Base-by-base conservation (phyloP, 1,139 yeast species). In the Taphrina deformans region DNA sequence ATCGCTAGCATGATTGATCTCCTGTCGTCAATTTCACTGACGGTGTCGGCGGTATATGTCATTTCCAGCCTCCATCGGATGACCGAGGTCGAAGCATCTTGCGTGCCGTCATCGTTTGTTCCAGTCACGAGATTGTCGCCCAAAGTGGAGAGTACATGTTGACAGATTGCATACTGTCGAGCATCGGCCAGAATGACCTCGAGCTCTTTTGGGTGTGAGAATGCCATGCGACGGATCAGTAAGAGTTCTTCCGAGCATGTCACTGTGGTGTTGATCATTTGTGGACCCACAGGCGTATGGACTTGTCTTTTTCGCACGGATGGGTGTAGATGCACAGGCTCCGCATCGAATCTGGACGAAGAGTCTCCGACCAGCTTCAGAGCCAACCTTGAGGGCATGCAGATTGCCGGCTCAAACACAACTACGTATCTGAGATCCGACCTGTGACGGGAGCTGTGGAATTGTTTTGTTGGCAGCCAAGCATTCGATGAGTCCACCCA, bases 341-440 rank as follows among this genome's bases (percentile, higher is more conserved):
- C 51, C 6, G 41, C 18, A 23, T 38, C 58, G 14, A 40, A n/a
- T 31, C 21, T 9, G 16, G 56, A 12, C 14, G 38, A 10, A 18
- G 50, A 26, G 14, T n/a, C 18, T n/a, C 29, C 23, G 4, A 29
- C 50, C 23, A 40, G 9, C 7, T 27, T 7, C n/a, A 12, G 4
- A 23, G 35, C 24, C 26, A 26, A 9, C 27, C 12, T 27, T 27
- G 51, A 16, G 29, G 63, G 27, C 16, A 50, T n/a, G 29, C 21
- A n/a, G 41, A 59, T n/a, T 9, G 63, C 55, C 31, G 63, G 63
- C 23, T 59, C 56, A n/a, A 59, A 31, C 2, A 35, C 63, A 18
- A 59, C 38, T 12, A 31, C 48, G 21, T 38, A 59, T n/a, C 63
- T 26, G 31, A 59, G 46, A 18, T 27, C 26, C n/a, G 23, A 50